These are phyloP conservation scores for Rhizophagus prolifer DNA, from an alignment of 192 early-diverging fungal species.

Conservation along the genomic window DNA sequence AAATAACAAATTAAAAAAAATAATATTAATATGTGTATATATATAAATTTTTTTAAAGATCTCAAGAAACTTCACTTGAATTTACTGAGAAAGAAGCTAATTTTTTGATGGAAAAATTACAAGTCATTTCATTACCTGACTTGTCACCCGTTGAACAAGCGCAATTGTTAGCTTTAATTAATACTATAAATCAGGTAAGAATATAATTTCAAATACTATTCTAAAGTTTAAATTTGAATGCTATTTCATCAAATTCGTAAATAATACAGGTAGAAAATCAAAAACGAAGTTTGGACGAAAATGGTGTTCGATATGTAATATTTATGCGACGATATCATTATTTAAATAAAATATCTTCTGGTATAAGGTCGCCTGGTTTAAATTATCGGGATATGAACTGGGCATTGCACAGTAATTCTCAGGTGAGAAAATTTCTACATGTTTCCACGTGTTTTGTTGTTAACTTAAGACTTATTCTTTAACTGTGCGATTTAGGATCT, in stretches of 20 bases:
- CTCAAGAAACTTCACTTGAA: slow-evolving; percentile 33
- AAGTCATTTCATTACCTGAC: slow-evolving; percentile 53
- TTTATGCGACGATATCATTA: slow-evolving; percentile 68
- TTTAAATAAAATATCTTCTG: slow-evolving; percentile 50
- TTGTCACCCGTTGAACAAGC: slow-evolving; percentile 70
- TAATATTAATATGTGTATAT: neutral
- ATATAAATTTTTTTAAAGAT: slow-evolving; percentile 10
- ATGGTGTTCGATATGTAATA: slow-evolving; percentile 82
- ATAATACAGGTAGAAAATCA: slow-evolving; percentile 64
- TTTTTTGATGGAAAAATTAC: slow-evolving; percentile 60
- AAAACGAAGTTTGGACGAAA: slow-evolving; percentile 76
- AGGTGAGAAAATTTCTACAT: slow-evolving; percentile 45
- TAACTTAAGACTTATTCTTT: slow-evolving; percentile 29
- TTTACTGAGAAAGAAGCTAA: slow-evolving; percentile 42
- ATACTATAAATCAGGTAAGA: slow-evolving; percentile 64
- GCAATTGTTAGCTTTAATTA: slow-evolving; percentile 73
- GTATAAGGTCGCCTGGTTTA: slow-evolving; percentile 45
- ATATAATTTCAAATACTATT: neutral
- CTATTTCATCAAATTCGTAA: neutral
- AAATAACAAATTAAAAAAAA: slow-evolving; percentile 30
- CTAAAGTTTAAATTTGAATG: too few relatives aligned
- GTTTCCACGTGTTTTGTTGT: slow-evolving; percentile 27
- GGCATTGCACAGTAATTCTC: slow-evolving; percentile 89
- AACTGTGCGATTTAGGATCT: slow-evolving; percentile 49
- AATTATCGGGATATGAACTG: slow-evolving; percentile 74